A percentile compares a stretch with the other conserved stretches of the same genome.
Evolutionary conservation across 2,329 filamentous ascomycete genomes (phyloP).

Genomic region (Neonectria sp.): DNA sequence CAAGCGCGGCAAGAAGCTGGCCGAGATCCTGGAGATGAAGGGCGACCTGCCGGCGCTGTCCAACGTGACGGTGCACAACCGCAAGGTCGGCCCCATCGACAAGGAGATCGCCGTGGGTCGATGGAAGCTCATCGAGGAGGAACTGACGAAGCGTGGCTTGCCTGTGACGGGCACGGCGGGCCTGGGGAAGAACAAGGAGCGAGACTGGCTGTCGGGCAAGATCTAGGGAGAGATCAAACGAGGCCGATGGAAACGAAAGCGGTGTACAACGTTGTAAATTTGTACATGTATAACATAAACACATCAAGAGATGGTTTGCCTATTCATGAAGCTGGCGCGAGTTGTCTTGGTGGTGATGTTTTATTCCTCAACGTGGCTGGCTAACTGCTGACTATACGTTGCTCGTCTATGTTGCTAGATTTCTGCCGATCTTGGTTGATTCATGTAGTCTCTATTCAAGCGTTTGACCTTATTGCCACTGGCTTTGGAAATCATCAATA

Average conservation of each 20-base stretch:
- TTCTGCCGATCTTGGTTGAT: neutral
- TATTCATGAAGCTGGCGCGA: neutral
- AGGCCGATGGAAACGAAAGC: slow-evolving; percentile 16
- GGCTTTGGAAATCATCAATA: neutral
- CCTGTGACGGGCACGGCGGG: slow-evolving; percentile 66
- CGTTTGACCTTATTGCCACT: neutral
- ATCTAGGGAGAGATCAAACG: slow-evolving; percentile 40
- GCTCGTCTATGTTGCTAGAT: neutral
- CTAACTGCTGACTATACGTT: neutral
- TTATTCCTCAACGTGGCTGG: neutral
- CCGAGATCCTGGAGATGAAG: slow-evolving; percentile 67
- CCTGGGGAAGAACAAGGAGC: slow-evolving; percentile 59
- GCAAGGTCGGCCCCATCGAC: slow-evolving; percentile 79
- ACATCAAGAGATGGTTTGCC: slow-evolving; percentile 42
- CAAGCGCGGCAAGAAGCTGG: slow-evolving; percentile 74
- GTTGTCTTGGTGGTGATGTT: neutral
- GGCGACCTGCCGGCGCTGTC: slow-evolving; percentile 66
- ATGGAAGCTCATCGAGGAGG: slow-evolving; percentile 84
- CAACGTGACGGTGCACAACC: slow-evolving; percentile 79
- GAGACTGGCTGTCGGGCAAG: slow-evolving; percentile 59
- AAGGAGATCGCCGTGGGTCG: slow-evolving; percentile 80
- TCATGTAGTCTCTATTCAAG: neutral
- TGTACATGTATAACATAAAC: slow-evolving; percentile 51
- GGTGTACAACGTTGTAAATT: slow-evolving; percentile 49
- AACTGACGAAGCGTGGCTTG: slow-evolving; percentile 74